These are phyloP conservation scores for Hsuehochloa calcarea DNA, from an alignment of 176 grass and related monocot genomes.

Conservation along the genomic window DNA sequence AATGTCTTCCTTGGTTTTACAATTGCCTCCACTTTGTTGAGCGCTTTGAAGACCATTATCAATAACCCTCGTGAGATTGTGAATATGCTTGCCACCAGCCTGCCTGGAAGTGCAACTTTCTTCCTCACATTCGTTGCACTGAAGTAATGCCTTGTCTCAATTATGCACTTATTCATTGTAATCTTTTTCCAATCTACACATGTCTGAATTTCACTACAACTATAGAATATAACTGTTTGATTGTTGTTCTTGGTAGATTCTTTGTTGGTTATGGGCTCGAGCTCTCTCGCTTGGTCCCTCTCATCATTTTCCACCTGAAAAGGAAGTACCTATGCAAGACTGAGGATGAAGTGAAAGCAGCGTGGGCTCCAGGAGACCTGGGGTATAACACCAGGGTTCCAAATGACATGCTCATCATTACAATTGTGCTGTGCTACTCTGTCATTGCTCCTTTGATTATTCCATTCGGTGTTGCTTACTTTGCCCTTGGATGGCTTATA, in stretches of 20 bases:
- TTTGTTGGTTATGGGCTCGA: slow-evolving; percentile 97
- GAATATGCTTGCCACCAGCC: slow-evolving; percentile 36
- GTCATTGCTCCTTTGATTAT: slow-evolving; percentile 90
- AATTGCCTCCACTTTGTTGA: slow-evolving; percentile 46
- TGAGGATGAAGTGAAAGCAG: slow-evolving; percentile 71
- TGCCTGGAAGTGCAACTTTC: slow-evolving; percentile 87
- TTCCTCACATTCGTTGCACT: slow-evolving; percentile 86
- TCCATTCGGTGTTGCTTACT: slow-evolving; percentile 81
- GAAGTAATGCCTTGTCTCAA: slow-evolving; percentile 51
- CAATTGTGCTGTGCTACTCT: slow-evolving; percentile 86
- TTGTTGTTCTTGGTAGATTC: slow-evolving; percentile 56
- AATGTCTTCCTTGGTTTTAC: slow-evolving; percentile 81
- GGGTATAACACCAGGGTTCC: slow-evolving; percentile 73
- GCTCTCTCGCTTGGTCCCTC: slow-evolving; percentile 79
- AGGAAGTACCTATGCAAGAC: slow-evolving; percentile 96
- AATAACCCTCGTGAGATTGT: slow-evolving; percentile 25
- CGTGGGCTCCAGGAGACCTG: slow-evolving; percentile 75
- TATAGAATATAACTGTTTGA: slow-evolving; percentile 18
- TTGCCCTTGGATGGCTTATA: slow-evolving; percentile 85
- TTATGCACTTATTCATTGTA: neutral
- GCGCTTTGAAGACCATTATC: slow-evolving; percentile 38
- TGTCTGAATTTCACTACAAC: slow-evolving; percentile 10
- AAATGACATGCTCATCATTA: slow-evolving; percentile 84
- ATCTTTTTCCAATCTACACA: neutral
- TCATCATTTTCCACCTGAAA: slow-evolving; percentile 94